Evolutionary conservation across 306 rosid species (phyloP).

Genomic region (Corylus avellana): DNA sequence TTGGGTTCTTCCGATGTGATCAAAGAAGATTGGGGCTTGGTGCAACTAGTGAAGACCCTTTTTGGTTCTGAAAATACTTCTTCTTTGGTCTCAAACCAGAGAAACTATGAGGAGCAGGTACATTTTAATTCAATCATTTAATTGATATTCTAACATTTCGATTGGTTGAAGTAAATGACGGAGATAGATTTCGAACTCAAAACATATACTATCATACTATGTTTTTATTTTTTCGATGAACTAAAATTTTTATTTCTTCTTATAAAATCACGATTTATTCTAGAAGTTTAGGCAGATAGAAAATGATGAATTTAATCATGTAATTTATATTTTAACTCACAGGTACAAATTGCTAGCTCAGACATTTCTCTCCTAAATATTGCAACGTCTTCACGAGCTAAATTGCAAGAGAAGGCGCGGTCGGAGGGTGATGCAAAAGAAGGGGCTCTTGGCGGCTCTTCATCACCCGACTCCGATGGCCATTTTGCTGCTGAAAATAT

Average conservation of each 20-base stretch:
- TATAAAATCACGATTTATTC: no score
- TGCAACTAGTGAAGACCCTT: conserved; percentile 32
- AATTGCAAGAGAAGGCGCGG: not conserved
- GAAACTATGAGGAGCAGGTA: not conserved
- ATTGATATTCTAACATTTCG: no score
- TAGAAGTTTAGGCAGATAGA: no score
- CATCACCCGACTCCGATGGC: conserved; percentile 29
- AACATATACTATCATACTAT: no score
- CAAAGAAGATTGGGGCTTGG: conserved; percentile 31
- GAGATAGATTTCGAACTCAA: no score
- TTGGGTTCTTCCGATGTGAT: conserved; percentile 41
- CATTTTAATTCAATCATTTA: no score
- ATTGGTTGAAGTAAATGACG: no score
- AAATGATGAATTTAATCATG: no score
- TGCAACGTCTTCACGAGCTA: not conserved
- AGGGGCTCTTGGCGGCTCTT: not conserved
- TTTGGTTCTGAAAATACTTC: conserved; percentile 6
- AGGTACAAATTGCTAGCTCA: not conserved
- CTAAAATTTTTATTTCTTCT: no score
- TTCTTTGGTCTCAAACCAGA: not conserved
- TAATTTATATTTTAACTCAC: not conserved
- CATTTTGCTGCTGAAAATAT: not conserved
- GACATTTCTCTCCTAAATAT: not conserved
- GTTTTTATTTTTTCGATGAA: no score
- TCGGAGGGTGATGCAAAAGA: conserved; percentile 4